Evolutionary conservation across 163 green algal genomes (phyloP).

Genomic region (Chlamydomonas reinhardtii): DNA sequence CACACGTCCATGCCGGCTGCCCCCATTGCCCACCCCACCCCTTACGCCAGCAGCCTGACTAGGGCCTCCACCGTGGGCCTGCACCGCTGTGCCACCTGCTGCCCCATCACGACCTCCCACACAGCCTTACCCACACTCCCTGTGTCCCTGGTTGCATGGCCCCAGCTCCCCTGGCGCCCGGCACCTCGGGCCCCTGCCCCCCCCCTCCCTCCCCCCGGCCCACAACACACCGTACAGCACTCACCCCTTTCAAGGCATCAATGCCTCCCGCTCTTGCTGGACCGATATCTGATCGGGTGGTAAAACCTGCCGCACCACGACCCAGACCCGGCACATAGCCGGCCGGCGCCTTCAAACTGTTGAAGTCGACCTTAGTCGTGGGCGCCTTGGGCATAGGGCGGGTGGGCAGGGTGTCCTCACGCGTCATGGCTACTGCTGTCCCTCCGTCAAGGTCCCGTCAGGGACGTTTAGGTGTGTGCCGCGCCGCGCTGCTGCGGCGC

Average conservation of each 20-base stretch:
- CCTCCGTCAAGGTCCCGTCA: not conserved
- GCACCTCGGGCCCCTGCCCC: no score
- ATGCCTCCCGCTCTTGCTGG: constrained; percentile 71
- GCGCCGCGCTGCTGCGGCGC: not conserved
- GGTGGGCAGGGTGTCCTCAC: constrained; percentile 54
- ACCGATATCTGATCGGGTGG: constrained; percentile 98
- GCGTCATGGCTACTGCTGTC: constrained; percentile 34
- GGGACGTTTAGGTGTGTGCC: not conserved
- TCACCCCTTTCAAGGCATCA: constrained; percentile 48
- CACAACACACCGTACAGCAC: not conserved
- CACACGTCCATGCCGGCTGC: no score
- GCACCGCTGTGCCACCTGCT: no score
- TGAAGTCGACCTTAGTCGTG: constrained; percentile 82
- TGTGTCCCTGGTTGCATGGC: no score
- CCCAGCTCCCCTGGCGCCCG: no score
- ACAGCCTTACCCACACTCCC: no score
- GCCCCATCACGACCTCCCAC: no score
- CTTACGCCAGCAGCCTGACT: no score
- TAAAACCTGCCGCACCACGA: constrained; percentile 97
- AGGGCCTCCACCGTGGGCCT: no score
- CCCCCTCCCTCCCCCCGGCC: no score
- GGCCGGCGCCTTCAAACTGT: constrained; percentile 78
- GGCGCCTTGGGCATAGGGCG: constrained; percentile 52
- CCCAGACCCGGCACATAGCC: constrained; percentile 97
- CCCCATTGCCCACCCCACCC: no score